Evolutionary conservation across 495 filamentous ascomycete species (phyloP), one percentile per base, ranked within the genome.

Genomic region (Penicillium canariense): DNA sequence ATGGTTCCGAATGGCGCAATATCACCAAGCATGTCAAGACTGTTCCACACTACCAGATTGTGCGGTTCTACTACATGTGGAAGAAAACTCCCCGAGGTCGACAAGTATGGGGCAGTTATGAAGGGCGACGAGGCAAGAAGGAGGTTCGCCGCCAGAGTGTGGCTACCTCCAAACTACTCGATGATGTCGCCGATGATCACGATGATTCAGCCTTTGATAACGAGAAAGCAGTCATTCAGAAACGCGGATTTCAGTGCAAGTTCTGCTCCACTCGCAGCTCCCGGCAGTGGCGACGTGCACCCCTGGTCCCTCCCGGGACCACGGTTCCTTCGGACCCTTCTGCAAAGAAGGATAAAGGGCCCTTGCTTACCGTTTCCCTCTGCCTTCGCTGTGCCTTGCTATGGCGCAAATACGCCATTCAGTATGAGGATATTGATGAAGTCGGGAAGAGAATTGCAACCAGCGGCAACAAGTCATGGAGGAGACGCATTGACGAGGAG

Each of bases 121-220:
- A 89, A 52, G 89, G 87, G 5, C 78, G 94, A 22, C 93, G 91
- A 60, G 87, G 87, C 25, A 94, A 93, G 68, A 96, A 95, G 66
- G 88, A 94, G 62, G 86, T 83, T 15, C 84, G 80, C 56, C 72
- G 78, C 22, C 68, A 70, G 48, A 81, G 80, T 27, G 78, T 85
- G 39, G 81, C 85, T 20, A 53, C 56, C 5, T 63, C 65, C 7
- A 90, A 90, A 63, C 73, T 97, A 18, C 81, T 91, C 48, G 91
- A 97, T 54, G 92, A 97, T 63, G 87, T 97, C 53, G 92, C 95
- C 18, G 88, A 97, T 67, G 89, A 93, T 50, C 79, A 87, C 20
- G 94, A 99, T 56, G 94, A 99, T 68, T 99, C 94, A 5, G 93
- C 95, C 7, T 99, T 97, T 58, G 95, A 97, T 64, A 86, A 85